Percentiles rank a stretch among this genome's conserved stretches.
These are phyloP conservation scores for Diaporthe ilicicola DNA, from an alignment of 2,329 filamentous ascomycete genomes.

Conservation along the genomic window DNA sequence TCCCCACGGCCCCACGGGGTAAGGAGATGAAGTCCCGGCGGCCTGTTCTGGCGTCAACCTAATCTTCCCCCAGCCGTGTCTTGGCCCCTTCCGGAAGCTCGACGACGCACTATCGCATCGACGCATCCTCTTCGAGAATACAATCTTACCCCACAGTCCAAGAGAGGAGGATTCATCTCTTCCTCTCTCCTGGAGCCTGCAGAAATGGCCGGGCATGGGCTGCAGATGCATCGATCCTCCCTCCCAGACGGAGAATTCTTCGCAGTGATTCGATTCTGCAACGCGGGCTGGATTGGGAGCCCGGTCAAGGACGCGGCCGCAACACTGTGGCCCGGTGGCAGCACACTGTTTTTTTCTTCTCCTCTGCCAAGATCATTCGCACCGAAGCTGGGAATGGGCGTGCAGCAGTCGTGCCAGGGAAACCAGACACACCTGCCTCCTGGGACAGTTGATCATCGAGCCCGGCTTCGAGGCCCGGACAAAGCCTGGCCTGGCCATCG, in stretches of 20 bases:
- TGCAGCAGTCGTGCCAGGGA: not conserved
- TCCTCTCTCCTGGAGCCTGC: conserved; percentile 9
- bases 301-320: not conserved
- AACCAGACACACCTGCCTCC: not conserved
- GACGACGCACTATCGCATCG: not conserved
- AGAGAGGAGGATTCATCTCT: not conserved
- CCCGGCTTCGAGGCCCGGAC: conserved; percentile 2
- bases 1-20: conserved; percentile 24
- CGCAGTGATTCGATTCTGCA: not conserved
- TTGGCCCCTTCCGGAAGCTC: conserved; percentile 14
- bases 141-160: conserved; percentile 12
- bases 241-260: not conserved
- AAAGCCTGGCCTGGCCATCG: conserved; percentile 5
- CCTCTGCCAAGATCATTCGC: not conserved
- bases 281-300: not conserved
- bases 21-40: conserved; percentile 9
- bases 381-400: conserved; percentile 9
- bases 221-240: conserved; percentile 17
- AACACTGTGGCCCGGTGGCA: conserved; percentile 6
- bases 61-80: conserved; percentile 23
- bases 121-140: conserved; percentile 12
- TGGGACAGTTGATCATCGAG: not conserved
- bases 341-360: too few relatives aligned
- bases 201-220: conserved; percentile 8
- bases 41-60: conserved; percentile 25